Base-by-base conservation (phyloP, 805 yeast species). In the Sugiyamaella mastotermitis region DNA sequence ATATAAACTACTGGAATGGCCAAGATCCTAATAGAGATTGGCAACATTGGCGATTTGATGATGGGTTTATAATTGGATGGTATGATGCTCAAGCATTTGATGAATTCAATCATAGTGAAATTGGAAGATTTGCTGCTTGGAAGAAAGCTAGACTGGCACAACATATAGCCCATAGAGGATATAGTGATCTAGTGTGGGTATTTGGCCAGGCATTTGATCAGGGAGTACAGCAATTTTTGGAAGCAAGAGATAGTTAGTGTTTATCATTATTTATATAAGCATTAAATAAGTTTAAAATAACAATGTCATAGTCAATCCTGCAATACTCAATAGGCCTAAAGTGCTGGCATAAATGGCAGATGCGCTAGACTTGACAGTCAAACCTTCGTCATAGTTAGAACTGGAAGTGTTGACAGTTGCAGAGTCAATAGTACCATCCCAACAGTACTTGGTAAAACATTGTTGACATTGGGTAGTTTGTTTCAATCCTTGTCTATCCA, bases 141-240 rank as follows among this genome's bases (percentile, higher is more conserved):
- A 76, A 68, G 44, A 47, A 51, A 8, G 72, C 81, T 14, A 71
- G 97, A 45, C 60, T 71, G 22, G 54, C 52, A 2, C 83, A 85
- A 50, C 94, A 88, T 57, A 52, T 75, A 16, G 48, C 58, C 8
- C 43, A 40, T 28, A 70, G 73, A 46, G 92, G 92, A 5, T 50
- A 62, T 5, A 70, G 80, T 49, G 65, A 65, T 10, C 72, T 68
- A 53, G 39, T 77, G 37, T 90, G 96, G 95, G 95, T 83, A 59
- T 90, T 85, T 82, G 86, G 81, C 19, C 94, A 82, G 49, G 97
- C 95, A 0, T 87, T 75, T 52, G 74, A 73, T 35, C 71, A 72
- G 33, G 97, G 30, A n/a, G 30, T 27, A 7, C 9, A 27, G 18
- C 17, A n/a, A 7, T 27, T 27, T 17, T n/a, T 23, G n/a, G 10